Conservation (phyloP, 2,329 filamentous ascomycete genomes). For the Diaporthe humulicola region DNA sequence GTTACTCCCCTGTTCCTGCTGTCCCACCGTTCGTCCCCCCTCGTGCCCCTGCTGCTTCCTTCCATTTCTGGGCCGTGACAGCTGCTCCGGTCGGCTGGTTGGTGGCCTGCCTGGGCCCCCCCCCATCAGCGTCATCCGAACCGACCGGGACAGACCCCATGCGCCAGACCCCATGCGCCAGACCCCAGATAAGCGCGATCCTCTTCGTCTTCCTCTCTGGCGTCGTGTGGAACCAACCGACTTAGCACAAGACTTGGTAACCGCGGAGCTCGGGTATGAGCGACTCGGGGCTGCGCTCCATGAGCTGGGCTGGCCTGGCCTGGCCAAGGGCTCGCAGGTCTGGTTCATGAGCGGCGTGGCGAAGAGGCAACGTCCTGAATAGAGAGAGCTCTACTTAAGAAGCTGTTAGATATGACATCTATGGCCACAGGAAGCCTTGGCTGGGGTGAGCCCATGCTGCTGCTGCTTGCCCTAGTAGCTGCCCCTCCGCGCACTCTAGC, state of each 20-base stretch:
- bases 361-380: background rate
- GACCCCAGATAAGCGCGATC: background rate
- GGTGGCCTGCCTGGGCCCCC: background rate
- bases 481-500: background rate
- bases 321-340: background rate
- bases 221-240: background rate
- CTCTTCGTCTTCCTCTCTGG: background rate
- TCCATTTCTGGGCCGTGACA: conserved; percentile 6
- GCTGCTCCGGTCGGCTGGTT: background rate
- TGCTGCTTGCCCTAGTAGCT: background rate
- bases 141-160: conserved; percentile 7
- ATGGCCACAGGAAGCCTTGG: background rate
- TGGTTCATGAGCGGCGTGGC: background rate
- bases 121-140: conserved; percentile 19
- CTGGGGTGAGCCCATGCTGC: background rate
- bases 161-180: background rate
- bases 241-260: background rate
- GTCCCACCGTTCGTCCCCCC: background rate
- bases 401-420: background rate
- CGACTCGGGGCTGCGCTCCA: conserved; percentile 4
- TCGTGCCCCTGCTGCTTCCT: background rate
- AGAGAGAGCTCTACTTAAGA: background rate
- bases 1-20: too few species aligned
- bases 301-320: background rate
- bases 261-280: conserved; percentile 23